Evolutionary conservation across 1,139 yeast species (phyloP).

Genomic region (Pneumocystis jirovecii): DNA sequence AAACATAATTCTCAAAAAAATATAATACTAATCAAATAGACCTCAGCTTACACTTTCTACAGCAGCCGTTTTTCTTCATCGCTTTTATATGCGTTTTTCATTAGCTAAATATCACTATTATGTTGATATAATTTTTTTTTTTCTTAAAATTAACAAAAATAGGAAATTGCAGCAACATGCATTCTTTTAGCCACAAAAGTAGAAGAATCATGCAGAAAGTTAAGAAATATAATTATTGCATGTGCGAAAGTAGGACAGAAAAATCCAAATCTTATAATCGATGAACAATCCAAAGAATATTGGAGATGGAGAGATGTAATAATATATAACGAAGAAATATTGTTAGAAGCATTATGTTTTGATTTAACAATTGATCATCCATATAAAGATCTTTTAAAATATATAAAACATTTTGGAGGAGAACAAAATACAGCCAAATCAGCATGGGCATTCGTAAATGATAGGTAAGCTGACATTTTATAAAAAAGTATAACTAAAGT

Average conservation of each 20-base stretch:
- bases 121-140: constrained; percentile 6
- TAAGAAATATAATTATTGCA: constrained; percentile 33
- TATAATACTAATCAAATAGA: background rate
- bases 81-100: constrained; percentile 36
- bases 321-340: constrained; percentile 31
- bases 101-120: constrained; percentile 29
- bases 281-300: constrained; percentile 34
- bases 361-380: constrained; percentile 35
- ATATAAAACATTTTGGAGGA: constrained; percentile 19
- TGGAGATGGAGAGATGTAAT: constrained; percentile 39
- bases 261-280: constrained; percentile 27
- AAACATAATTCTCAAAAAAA: background rate
- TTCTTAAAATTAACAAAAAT: constrained; percentile 14
- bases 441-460: constrained; percentile 30
- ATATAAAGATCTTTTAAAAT: constrained; percentile 22
- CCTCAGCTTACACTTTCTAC: constrained; percentile 36
- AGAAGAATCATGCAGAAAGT: constrained; percentile 35
- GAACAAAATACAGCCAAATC: constrained; percentile 20
- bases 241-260: constrained; percentile 35
- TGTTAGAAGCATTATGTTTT: constrained; percentile 36
- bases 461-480: constrained; percentile 16
- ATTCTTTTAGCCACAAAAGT: constrained; percentile 39
- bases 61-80: constrained; percentile 35
- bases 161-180: constrained; percentile 35
- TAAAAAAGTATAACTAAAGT: background rate